Conservation (phyloP, 805 yeast species). For the Ogataea methylovora region DNA sequence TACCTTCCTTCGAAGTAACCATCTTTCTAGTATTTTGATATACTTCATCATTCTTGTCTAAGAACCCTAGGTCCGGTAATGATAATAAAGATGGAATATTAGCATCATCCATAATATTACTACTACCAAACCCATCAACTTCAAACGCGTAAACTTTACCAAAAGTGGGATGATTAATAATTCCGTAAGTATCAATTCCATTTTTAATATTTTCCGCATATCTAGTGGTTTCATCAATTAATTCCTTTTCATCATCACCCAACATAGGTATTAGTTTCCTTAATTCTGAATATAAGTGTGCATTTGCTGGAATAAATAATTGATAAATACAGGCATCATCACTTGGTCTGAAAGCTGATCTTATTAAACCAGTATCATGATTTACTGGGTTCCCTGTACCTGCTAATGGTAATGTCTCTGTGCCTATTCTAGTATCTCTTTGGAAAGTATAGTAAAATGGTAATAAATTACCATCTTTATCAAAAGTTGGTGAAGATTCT, state of each 20-base stretch:
- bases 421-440: constrained; percentile 64
- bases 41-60: constrained; percentile 40
- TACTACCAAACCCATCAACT: constrained; percentile 79
- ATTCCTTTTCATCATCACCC: constrained; percentile 6
- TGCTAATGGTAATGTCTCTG: constrained; percentile 71
- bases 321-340: constrained; percentile 82
- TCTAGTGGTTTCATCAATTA: constrained; percentile 21
- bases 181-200: constrained; percentile 60
- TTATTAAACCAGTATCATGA: constrained; percentile 57
- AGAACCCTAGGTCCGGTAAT: constrained; percentile 71
- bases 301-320: constrained; percentile 80
- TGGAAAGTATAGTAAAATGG: constrained; percentile 59
- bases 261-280: constrained; percentile 22
- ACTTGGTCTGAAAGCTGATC: constrained; percentile 83
- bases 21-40: constrained; percentile 76
- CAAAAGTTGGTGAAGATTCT: constrained; percentile 57
- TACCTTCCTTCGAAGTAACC: constrained; percentile 61
- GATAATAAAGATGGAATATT: constrained; percentile 78
- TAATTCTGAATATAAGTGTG: constrained; percentile 63
- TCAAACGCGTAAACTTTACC: constrained; percentile 85
- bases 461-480: constrained; percentile 38
- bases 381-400: constrained; percentile 86
- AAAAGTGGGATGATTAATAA: constrained; percentile 56
- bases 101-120: constrained; percentile 81
- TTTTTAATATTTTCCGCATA: constrained; percentile 35